A percentile compares a stretch with the other conserved stretches of the same genome.
These are phyloP conservation scores for Apiospora koreana DNA, from an alignment of 2,329 filamentous ascomycete species.

Conservation along the genomic window DNA sequence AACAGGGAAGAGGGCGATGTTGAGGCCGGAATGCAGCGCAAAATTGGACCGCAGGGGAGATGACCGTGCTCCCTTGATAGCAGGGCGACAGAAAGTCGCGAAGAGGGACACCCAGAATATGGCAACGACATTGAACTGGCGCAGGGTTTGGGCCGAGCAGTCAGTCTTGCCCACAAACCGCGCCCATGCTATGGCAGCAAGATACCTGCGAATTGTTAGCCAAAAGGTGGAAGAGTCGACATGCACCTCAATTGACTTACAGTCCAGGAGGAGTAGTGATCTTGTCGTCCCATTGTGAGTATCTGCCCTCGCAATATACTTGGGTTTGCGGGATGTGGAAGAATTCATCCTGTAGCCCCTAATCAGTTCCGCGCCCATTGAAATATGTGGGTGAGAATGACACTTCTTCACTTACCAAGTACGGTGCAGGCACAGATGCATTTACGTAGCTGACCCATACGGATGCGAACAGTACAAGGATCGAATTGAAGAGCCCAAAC, in stretches of 20 bases:
- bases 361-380: not conserved
- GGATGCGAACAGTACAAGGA: conserved; percentile 20
- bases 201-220: conserved; percentile 21
- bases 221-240: not conserved
- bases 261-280: conserved; percentile 95
- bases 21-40: conserved; percentile 66
- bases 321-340: conserved; percentile 93
- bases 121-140: conserved; percentile 50
- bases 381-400: not conserved
- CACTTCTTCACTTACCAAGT: conserved; percentile 43
- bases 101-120: conserved; percentile 44
- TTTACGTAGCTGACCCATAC: conserved; percentile 43
- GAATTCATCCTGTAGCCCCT: conserved; percentile 68
- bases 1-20: conserved; percentile 82
- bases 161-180: conserved; percentile 29
- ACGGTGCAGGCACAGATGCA: conserved; percentile 50
- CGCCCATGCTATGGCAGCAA: conserved; percentile 44
- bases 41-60: conserved; percentile 36
- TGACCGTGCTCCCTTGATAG: conserved; percentile 32
- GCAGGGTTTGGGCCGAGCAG: conserved; percentile 46
- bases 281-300: conserved; percentile 87
- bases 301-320: conserved; percentile 76
- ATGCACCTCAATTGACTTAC: conserved; percentile 41
- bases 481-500: not conserved
- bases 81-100: conserved; percentile 52